These are phyloP conservation scores for Penicillium verhagenii DNA, from an alignment of 495 filamentous ascomycete species.

Conservation along the genomic window DNA sequence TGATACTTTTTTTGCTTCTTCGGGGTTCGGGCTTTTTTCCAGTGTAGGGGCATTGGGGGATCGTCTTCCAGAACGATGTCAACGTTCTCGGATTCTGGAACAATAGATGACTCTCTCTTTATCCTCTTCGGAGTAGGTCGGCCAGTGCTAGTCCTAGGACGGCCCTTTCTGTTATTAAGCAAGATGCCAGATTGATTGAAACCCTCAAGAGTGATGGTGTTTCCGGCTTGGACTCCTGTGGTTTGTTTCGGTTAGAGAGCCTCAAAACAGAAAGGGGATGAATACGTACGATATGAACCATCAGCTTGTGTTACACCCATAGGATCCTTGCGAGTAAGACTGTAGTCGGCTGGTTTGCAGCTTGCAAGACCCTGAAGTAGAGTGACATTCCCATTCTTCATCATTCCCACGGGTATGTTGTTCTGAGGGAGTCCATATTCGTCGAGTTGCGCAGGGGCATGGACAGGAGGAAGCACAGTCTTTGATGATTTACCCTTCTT, in stretches of 20 bases:
- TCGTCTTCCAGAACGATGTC: slow-evolving; percentile 1
- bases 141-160: not conserved
- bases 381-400: slow-evolving; percentile 45
- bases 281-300: slow-evolving; percentile 20
- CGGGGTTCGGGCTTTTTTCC: slow-evolving; percentile 7
- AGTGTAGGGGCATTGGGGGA: not conserved
- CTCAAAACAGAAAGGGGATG: not conserved
- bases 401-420: slow-evolving; percentile 27
- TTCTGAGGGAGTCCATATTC: slow-evolving; percentile 53
- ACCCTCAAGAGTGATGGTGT: not conserved
- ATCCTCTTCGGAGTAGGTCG: not conserved
- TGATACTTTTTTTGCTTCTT: slow-evolving; percentile 19
- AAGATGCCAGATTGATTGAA: not conserved
- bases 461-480: slow-evolving; percentile 30
- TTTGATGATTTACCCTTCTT: slow-evolving; percentile 35
- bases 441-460: slow-evolving; percentile 45
- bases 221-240: not conserved
- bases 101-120: not conserved
- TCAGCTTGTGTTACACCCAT: slow-evolving; percentile 22
- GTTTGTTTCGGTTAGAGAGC: not conserved
- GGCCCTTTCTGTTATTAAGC: not conserved
- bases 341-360: slow-evolving; percentile 32
- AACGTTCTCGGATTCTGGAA: slow-evolving; percentile 1
- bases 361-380: slow-evolving; percentile 43
- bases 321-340: slow-evolving; percentile 34